Evolutionary conservation across 1,284 basidiomycete species (phyloP), one percentile per base, ranked within the genome.

Genomic region (Somion occarium): DNA sequence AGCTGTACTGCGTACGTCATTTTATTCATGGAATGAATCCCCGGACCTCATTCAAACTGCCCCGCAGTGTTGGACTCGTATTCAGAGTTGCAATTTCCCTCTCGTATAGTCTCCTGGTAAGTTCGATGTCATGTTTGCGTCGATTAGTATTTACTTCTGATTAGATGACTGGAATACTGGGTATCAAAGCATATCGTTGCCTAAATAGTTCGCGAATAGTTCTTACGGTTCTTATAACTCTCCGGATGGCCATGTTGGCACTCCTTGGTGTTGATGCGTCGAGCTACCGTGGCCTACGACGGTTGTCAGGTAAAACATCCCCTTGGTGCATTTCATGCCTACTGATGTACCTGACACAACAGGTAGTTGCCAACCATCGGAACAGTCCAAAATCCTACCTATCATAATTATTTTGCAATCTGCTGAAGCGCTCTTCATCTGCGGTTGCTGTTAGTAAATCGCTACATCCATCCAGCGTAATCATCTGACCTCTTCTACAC

Each of bases 161-260:
- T 46, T 20, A 86, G 83, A 74, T 85, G 44, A 76, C 80, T 0
- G 82, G 82, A 26, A 79, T 85, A 38, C 68, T 84, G 39, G 83
- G 83, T 4, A 68, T 80, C 57, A 87, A 87, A 62, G 82, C 80
- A 3, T 87, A 85, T 58, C 77, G 76, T 56, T 85, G 82, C 59
- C 67, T 85, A 53, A 74, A 79, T 59, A 76, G 79, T 54, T 76
- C 78, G n/a, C 71, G 72, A 23, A 57, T 79, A 51, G 75, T 85
- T 38, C 68, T 78, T 18, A 57, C 69, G 9, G 56, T 72, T 5
- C 57, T 83, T 43, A 59, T 61, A 4, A 43, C 73, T 11, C 68
- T 82, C 26, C 75, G 76, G 51, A 58, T 65, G 18, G 69, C 69
- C 15, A 75, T 75, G 9, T 63, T 71, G 5, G 65, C 65, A 5